Evolutionary conservation across 1,284 basidiomycete genomes (phyloP), one percentile per base, ranked within the genome.

Genomic region (Amylostereum areolatum): DNA sequence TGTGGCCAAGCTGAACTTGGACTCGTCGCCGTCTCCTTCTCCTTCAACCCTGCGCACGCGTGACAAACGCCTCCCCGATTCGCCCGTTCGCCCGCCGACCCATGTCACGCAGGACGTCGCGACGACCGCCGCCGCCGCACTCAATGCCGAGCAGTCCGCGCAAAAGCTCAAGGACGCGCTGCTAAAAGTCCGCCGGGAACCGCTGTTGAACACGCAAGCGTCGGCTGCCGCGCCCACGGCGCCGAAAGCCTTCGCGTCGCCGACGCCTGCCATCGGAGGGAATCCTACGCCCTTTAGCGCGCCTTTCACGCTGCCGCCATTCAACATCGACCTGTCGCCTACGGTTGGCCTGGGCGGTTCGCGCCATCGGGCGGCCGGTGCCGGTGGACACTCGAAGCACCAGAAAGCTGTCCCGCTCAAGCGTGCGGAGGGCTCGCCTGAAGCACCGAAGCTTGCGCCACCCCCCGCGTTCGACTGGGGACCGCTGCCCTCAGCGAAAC

Each of bases 121-220:
- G 0, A 71, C 74, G 5, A 83, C 81, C 2, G 88, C 88, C 0
- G 85, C 87, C 1, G 85, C 85, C 2, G 86, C 89, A 18, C 68
- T 92, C 44, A 86, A 88, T 52, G 83, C 86, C 0, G 89, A 92
- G 65, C 72, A 83, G 24, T 78, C 83, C 18, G 84, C 85, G 2
- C 73, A 79, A 49, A 77, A 73, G 50, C 70, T 92, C 44, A 91
- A 89, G 65, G 72, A 73, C 3, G 81, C 81, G 0, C 68, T 92
- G n/a, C 62, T 89, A 27, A 64, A 69, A 2, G 74, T 72, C 0
- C 75, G 88, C 37, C 74, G 72, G 50, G 74, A 81, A 55, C 87
- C 87, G 0, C 62, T 87, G 36, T 63, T 89, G 40, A 89, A 87
- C 59, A 77, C 67, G 5, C 75, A 72, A 50, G 81, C 75, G 0